Evolutionary conservation across 352 stramenopile species (phyloP).

Genomic region (Phytophthora cryptogea): DNA sequence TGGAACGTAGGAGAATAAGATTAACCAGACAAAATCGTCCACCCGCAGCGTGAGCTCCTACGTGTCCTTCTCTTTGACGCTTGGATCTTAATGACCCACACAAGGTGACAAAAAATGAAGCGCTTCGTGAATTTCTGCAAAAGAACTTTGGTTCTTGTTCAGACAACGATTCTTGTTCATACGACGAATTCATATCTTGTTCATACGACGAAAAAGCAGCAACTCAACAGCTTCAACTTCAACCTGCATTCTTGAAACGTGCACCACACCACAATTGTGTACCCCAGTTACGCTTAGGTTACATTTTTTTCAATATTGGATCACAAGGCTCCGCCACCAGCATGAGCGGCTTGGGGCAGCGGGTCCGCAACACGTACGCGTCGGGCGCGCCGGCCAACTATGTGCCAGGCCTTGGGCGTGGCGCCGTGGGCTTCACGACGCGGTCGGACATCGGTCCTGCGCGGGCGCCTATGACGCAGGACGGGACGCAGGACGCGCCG

Average conservation of each 20-base stretch:
- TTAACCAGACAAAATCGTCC: no score
- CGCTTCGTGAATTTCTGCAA: no score
- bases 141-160: no score
- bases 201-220: no score
- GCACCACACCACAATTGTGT: not conserved
- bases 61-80: no score
- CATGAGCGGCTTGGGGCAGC: slow-evolving; percentile 80
- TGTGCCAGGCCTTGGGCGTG: slow-evolving; percentile 94
- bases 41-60: no score
- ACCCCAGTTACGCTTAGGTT: not conserved
- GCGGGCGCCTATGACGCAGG: slow-evolving; percentile 58
- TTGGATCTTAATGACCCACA: no score
- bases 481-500: slow-evolving; percentile 67
- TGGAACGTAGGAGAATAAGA: no score
- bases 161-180: no score
- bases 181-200: no score
- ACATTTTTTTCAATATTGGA: not conserved
- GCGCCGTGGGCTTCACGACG: slow-evolving; percentile 97
- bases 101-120: no score
- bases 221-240: not conserved
- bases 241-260: not conserved
- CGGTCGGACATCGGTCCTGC: slow-evolving; percentile 96
- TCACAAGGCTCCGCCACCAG: not conserved
- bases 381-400: slow-evolving; percentile 94
- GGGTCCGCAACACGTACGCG: slow-evolving; percentile 81